Evolutionary conservation across 768 basidiomycete genomes (phyloP), one percentile per base, ranked within the genome.

Genomic region (Chalciporus piperatus): DNA sequence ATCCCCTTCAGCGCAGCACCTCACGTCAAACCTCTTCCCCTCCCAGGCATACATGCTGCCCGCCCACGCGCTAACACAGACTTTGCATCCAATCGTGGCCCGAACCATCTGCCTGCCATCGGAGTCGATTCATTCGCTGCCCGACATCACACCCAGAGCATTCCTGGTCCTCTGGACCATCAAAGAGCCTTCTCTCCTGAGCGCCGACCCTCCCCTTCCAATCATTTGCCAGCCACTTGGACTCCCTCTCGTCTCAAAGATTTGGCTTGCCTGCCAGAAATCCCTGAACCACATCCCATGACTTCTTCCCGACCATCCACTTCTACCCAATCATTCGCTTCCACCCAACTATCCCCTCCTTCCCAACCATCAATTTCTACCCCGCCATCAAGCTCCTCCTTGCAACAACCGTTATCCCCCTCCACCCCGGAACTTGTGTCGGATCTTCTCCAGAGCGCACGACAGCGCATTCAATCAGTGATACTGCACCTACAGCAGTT

Each of bases 391-490:
- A 12, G 8, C 4, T 32, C 30, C 11, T 12, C 30, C 11, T 2
- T 85, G 30, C 83, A 82, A 51, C 72, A 79, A 57, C 66, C 74
- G 6, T 63, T 86, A 13, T 58, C 78, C 35, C 78, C 84, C 23
- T 67, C 82, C 43, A 64, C 81, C 41, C 82, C 82, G 4, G 78
- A 83, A 58, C 64, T 74, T 37, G 73, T 86, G 40, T 72, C 81
- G 12, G 81, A 87, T 54, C 70, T 94, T 56, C 75, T 84, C 16
- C 72, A 80, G 51, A 69, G 76, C 40, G 73, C 83, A 25, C 75
- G 78, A 54, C 69, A 74, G 30, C 74, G 83, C 39, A 86, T 90
- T 50, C 75, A 79, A 44, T 74, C 80, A 35, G 78, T 90, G 11
- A 72, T 85, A 10, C 74, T 82, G 12, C 82, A 79, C 57, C 73